Evolutionary conservation across 257 asterid species (phyloP).

Genomic region (Scutellaria baicalensis): DNA sequence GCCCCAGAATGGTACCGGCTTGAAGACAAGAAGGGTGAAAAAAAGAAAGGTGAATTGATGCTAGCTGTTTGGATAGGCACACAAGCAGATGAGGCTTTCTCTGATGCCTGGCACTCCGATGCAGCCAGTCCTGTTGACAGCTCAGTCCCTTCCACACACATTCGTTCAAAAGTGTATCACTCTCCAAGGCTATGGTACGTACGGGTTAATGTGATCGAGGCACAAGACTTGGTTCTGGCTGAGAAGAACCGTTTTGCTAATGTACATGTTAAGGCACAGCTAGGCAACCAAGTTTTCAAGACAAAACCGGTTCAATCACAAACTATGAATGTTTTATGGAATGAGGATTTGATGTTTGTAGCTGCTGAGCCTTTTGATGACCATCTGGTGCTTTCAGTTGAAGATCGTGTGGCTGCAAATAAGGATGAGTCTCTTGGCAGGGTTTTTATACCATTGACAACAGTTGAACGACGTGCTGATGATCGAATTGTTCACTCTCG

Average conservation of each 20-base stretch:
- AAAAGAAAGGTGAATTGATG: conserved; percentile 72
- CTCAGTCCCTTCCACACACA: conserved; percentile 38
- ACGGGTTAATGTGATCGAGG: conserved; percentile 75
- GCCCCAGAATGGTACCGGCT: conserved; percentile 93
- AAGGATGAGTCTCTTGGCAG: conserved; percentile 64
- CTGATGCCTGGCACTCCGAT: conserved; percentile 94
- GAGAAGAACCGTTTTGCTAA: conserved; percentile 56
- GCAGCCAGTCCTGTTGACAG: conserved; percentile 41
- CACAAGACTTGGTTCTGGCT: conserved; percentile 58
- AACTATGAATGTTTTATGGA: conserved; percentile 54
- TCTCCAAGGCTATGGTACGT: conserved; percentile 88
- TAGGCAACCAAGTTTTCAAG: conserved; percentile 68
- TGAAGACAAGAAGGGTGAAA: conserved; percentile 64
- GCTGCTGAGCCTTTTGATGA: conserved; percentile 95
- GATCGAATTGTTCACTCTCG: conserved; percentile 57
- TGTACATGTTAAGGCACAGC: conserved; percentile 59
- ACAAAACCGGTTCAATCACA: conserved; percentile 56
- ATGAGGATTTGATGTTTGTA: conserved; percentile 86
- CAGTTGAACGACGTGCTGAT: conserved; percentile 62
- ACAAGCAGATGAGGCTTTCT: conserved; percentile 95
- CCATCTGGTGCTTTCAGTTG: conserved; percentile 58
- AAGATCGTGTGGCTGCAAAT: conserved; percentile 64
- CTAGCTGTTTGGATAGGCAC: conserved; percentile 94
- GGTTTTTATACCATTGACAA: conserved; percentile 50
- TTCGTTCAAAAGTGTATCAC: conserved; percentile 84